Conservation (phyloP, 352 stramenopile species). For the Pythium grandisporangium region DNA sequence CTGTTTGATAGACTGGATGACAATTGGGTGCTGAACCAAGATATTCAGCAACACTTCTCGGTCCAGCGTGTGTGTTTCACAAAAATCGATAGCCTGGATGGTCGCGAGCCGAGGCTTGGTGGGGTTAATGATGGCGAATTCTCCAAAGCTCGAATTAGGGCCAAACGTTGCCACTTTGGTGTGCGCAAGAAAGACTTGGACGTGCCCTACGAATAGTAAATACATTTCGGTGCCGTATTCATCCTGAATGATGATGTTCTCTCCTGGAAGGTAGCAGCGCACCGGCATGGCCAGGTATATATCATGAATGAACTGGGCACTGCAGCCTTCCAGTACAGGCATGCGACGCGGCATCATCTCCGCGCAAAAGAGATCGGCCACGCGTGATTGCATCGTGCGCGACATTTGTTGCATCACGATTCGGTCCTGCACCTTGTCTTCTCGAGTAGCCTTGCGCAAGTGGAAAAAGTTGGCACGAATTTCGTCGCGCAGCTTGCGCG, state of each 20-base stretch:
- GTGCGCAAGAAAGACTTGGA: conserved; percentile 59
- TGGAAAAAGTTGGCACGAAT: conserved; percentile 77
- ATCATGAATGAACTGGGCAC: conserved; percentile 72
- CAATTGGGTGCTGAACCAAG: conserved; percentile 42
- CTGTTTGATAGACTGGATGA: conserved; percentile 47
- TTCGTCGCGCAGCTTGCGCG: conserved; percentile 61
- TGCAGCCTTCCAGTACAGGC: conserved; percentile 62
- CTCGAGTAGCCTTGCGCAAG: conserved; percentile 56
- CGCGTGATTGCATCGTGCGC: conserved; percentile 53
- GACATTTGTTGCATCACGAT: conserved; percentile 67
- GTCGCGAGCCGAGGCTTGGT: conserved; percentile 54
- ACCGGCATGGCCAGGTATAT: conserved; percentile 70
- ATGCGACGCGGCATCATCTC: conserved; percentile 65
- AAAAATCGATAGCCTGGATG: conserved; percentile 73
- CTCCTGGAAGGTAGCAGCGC: conserved; percentile 58
- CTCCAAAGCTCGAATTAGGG: conserved; percentile 67
- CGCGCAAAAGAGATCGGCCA: conserved; percentile 63
- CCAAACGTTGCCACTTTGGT: conserved; percentile 53
- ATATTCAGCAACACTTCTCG: conserved; percentile 35
- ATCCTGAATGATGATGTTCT: conserved; percentile 73
- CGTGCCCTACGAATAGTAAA: conserved; percentile 71
- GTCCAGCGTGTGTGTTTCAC: conserved; percentile 60
- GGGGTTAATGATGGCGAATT: conserved; percentile 75
- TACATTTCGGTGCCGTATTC: conserved; percentile 79
- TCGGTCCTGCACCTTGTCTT: conserved; percentile 57